Evolutionary conservation across 495 filamentous ascomycete genomes (phyloP).

Genomic region (Glarea lozoyensis): DNA sequence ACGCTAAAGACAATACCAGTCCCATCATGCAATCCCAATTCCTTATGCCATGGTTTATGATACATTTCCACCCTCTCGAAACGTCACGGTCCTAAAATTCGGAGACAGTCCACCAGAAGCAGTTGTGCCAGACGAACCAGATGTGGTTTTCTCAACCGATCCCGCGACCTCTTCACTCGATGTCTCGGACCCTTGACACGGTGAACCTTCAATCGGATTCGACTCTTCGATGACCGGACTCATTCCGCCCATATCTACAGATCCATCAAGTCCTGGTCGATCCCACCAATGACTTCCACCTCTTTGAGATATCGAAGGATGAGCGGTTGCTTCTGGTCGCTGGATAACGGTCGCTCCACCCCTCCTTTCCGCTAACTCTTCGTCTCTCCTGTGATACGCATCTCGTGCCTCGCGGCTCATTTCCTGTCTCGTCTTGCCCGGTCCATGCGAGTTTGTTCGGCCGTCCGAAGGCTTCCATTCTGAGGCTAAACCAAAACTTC

Average conservation of each 20-base stretch:
- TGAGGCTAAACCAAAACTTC: slow-evolving; percentile 32
- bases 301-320: neutral
- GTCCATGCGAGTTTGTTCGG: slow-evolving; percentile 11
- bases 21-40: neutral
- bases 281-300: slow-evolving; percentile 21
- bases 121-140: neutral
- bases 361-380: slow-evolving; percentile 26
- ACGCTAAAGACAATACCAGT: neutral
- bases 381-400: slow-evolving; percentile 32
- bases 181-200: too few relatives aligned
- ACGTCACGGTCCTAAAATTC: neutral
- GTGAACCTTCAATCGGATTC: slow-evolving; percentile 17
- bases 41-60: neutral
- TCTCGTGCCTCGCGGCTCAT: slow-evolving; percentile 33
- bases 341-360: too few relatives aligned
- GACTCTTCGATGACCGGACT: slow-evolving; percentile 17
- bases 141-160: neutral
- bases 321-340: neutral
- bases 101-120: neutral
- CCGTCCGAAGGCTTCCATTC: slow-evolving; percentile 27
- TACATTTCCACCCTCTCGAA: neutral
- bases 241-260: slow-evolving; percentile 9
- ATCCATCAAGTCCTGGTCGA: slow-evolving; percentile 3
- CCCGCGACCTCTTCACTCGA: too few relatives aligned
- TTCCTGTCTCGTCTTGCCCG: slow-evolving; percentile 29